Evolutionary conservation across 164 flowering plant genomes (phyloP).

Genomic region (Macadamia tetraphylla): DNA sequence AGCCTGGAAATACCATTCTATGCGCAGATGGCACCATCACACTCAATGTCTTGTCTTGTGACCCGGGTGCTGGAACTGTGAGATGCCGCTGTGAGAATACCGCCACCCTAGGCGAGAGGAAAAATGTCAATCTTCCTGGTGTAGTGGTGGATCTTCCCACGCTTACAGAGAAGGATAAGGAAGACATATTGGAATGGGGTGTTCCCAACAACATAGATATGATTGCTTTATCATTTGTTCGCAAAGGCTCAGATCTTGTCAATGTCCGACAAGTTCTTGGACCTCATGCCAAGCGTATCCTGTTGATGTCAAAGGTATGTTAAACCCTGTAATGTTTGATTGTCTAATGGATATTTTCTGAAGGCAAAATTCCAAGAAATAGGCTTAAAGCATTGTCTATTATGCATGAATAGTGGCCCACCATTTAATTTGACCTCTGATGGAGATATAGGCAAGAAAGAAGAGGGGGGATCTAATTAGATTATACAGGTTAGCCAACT

Average conservation of each 20-base stretch:
- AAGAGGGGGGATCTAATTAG: no score
- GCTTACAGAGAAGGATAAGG: constrained; percentile 80
- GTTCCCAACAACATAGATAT: constrained; percentile 82
- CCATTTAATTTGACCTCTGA: no score
- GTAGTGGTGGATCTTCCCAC: constrained; percentile 86
- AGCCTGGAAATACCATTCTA: constrained; percentile 67
- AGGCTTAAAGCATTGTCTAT: no score
- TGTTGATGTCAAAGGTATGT: constrained; percentile 77
- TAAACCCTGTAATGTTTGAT: not conserved
- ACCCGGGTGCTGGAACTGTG: constrained; percentile 62
- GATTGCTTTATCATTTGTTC: constrained; percentile 87
- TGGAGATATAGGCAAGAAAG: no score
- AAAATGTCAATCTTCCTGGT: constrained; percentile 89
- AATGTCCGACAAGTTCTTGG: constrained; percentile 79
- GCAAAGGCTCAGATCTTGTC: constrained; percentile 88
- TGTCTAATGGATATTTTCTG: no score
- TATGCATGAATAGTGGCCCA: no score
- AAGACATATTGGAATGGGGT: constrained; percentile 79
- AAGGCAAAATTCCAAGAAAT: no score
- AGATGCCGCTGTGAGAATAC: constrained; percentile 81
- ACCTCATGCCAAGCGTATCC: constrained; percentile 60
- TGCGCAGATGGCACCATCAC: constrained; percentile 86
- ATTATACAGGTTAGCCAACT: no score
- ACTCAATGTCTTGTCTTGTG: constrained; percentile 62
- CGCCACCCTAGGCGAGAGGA: constrained; percentile 70